Evolutionary conservation across 2,329 filamentous ascomycete genomes (phyloP).

Genomic region (Cytospora chrysosperma): DNA sequence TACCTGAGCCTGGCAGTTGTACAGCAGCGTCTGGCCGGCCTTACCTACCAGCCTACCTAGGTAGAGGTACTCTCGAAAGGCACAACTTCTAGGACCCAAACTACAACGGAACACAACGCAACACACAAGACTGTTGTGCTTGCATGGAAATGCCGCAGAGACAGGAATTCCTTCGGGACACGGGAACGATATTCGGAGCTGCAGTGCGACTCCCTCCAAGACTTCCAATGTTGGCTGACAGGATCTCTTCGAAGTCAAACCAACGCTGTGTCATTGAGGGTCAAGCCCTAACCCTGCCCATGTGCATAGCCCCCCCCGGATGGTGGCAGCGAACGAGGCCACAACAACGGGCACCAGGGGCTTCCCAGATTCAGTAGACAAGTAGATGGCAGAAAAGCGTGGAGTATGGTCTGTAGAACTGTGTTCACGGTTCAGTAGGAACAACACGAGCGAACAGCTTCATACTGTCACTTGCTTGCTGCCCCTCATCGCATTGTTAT

Average conservation of each 20-base stretch:
- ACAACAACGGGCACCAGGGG: neutral
- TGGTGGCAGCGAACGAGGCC: neutral
- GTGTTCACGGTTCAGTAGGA: too few species aligned
- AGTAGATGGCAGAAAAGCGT: neutral
- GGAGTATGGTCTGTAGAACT: neutral
- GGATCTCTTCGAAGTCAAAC: neutral
- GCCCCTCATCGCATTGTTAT: neutral
- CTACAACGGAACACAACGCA: slow-evolving; percentile 7
- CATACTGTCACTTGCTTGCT: neutral
- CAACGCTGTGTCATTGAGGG: neutral
- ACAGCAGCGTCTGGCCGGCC: slow-evolving; percentile 7
- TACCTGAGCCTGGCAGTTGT: slow-evolving; percentile 24
- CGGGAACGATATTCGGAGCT: slow-evolving; percentile 4
- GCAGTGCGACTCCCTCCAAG: slow-evolving; percentile 12
- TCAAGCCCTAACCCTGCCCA: neutral
- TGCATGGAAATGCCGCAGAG: slow-evolving; percentile 9
- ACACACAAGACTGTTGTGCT: slow-evolving; percentile 1
- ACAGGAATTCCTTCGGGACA: neutral
- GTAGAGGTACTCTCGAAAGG: too few species aligned
- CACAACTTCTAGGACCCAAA: neutral
- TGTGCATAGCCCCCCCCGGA: neutral
- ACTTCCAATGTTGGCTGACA: neutral
- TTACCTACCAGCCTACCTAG: too few species aligned
- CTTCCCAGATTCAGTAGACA: neutral
- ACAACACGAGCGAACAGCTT: too few species aligned